phyloP scores from a whole-genome alignment of 345 rosid genomes.

The Lenwebbia sp. region DNA sequence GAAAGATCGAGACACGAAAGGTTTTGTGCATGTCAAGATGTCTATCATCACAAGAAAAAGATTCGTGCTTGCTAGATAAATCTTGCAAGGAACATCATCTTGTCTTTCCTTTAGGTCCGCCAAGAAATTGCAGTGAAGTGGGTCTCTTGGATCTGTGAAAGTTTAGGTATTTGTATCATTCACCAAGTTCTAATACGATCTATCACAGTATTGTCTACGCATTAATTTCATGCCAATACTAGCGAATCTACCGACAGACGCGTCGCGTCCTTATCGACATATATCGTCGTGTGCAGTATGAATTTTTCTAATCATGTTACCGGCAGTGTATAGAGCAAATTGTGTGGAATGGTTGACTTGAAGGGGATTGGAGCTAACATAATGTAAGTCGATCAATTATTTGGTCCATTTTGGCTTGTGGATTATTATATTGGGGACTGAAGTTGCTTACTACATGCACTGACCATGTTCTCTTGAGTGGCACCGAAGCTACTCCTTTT shows the following conservation, averaged over 20 bases:
- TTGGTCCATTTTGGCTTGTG: not conserved
- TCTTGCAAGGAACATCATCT: not conserved
- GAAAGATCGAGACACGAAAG: not conserved
- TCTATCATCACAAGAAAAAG: not conserved
- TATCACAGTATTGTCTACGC: not conserved
- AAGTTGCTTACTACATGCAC: not conserved
- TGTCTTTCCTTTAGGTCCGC: not conserved
- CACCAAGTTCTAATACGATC: not conserved
- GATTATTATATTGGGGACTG: not conserved
- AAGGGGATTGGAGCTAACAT: not conserved
- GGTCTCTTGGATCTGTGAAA: not conserved
- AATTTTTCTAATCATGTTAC: no score
- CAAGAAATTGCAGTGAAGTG: not conserved
- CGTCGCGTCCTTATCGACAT: no score
- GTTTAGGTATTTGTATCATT: no score
- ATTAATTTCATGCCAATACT: not conserved
- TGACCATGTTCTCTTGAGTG: not conserved
- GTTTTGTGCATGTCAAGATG: not conserved
- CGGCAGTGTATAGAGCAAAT: not conserved
- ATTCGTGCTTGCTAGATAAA: not conserved
- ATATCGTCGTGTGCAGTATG: not conserved
- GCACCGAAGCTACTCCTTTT: not conserved
- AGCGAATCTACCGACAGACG: no score
- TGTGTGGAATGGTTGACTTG: not conserved
- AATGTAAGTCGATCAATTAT: not conserved